Percentiles rank a stretch among this genome's conserved stretches.
These are phyloP conservation scores for Tetrastigma voinierianum DNA, from an alignment of 164 flowering plant genomes.

Conservation along the genomic window DNA sequence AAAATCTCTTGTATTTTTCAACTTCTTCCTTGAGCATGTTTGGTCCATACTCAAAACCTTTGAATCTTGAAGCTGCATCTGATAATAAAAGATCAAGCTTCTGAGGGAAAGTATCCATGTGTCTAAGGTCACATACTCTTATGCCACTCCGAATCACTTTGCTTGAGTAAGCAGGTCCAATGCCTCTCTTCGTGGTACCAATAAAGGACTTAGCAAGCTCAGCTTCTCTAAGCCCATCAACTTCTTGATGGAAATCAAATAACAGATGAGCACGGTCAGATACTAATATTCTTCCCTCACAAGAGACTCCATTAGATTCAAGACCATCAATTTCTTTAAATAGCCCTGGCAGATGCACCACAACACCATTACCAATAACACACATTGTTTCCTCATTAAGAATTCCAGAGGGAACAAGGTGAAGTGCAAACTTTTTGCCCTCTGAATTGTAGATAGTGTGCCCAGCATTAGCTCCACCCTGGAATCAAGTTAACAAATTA, in stretches of 20 bases:
- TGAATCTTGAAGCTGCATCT: slow-evolving; percentile 84
- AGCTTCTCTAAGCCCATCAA: slow-evolving; percentile 88
- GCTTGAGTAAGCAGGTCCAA: slow-evolving; percentile 92
- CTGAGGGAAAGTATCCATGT: slow-evolving; percentile 89
- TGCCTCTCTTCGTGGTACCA: slow-evolving; percentile 95
- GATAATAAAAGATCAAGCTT: slow-evolving; percentile 81
- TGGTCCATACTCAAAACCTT: slow-evolving; percentile 57
- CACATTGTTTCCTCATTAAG: slow-evolving; percentile 88
- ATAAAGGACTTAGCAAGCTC: slow-evolving; percentile 90
- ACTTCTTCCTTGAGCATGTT: slow-evolving; percentile 83
- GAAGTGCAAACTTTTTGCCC: slow-evolving; percentile 96
- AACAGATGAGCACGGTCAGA: slow-evolving; percentile 94
- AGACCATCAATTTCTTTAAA: slow-evolving; percentile 86
- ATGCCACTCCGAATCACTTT: slow-evolving; percentile 88
- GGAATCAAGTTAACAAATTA: slow-evolving; percentile 10
- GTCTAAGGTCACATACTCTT: slow-evolving; percentile 88
- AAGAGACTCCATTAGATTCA: slow-evolving; percentile 82
- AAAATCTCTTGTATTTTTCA: slow-evolving; percentile 72
- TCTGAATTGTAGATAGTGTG: slow-evolving; percentile 91
- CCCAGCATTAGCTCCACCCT: slow-evolving; percentile 99
- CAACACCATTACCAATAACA: slow-evolving; percentile 97
- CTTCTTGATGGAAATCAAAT: slow-evolving; percentile 87
- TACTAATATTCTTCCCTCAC: slow-evolving; percentile 81
- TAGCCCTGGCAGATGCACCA: slow-evolving; percentile 85
- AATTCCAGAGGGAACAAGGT: slow-evolving; percentile 96